Conservation (phyloP, 2,329 filamentous ascomycete species). For the Alternaria sp. region DNA sequence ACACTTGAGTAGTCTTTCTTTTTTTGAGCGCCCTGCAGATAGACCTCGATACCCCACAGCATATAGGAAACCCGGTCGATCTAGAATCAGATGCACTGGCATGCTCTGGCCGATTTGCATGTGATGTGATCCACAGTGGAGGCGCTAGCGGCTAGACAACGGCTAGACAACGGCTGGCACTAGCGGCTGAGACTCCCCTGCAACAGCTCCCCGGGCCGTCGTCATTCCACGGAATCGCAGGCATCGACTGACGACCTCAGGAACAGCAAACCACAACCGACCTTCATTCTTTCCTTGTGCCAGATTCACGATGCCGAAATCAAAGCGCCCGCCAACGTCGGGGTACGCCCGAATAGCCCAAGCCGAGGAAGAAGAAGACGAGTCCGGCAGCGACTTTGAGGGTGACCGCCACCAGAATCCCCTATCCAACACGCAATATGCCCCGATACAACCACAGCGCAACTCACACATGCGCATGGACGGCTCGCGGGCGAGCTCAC, state of each 20-base stretch:
- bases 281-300: conserved; percentile 11
- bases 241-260: conserved; percentile 14
- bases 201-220: conserved; percentile 26
- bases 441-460: conserved; percentile 58
- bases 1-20: neutral
- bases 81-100: conserved; percentile 16
- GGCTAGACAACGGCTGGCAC: conserved; percentile 14
- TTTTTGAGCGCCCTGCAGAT: conserved; percentile 1
- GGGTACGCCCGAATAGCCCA: conserved; percentile 63
- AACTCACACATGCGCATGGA: conserved; percentile 56
- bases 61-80: conserved; percentile 7
- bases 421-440: conserved; percentile 55
- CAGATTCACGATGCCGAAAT: conserved; percentile 40
- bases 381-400: conserved; percentile 51
- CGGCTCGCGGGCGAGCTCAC: conserved; percentile 45
- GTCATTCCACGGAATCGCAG: conserved; percentile 38
- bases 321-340: conserved; percentile 55
- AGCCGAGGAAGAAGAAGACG: conserved; percentile 60
- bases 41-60: conserved; percentile 20
- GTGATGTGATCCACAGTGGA: conserved; percentile 18
- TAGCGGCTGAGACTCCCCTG: conserved; percentile 31
- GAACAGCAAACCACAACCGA: conserved; percentile 21
- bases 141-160: conserved; percentile 7
- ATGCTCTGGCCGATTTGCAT: conserved; percentile 14
- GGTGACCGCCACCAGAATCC: conserved; percentile 51